Base-by-base conservation (phyloP, 192 early-diverging fungal genomes). In the Coemansia umbellata region DNA sequence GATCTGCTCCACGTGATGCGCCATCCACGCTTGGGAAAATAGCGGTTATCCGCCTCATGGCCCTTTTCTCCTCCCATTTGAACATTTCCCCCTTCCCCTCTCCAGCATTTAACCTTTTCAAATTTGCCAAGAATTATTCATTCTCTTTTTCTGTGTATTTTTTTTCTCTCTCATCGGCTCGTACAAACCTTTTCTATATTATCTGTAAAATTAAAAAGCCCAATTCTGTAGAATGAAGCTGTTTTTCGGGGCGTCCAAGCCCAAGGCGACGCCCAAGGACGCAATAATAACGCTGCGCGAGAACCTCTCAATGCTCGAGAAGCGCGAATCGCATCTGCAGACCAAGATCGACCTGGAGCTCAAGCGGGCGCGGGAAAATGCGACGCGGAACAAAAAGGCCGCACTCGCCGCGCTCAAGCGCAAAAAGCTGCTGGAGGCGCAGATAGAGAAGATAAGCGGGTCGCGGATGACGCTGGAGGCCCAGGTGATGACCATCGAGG, bases 401-500 rank as follows among this genome's bases (percentile, higher is more conserved):
- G 96, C 96, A 6, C 57, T 99, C 36, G 85, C 88, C 69, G 94
- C 96, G n/a, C 80, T 99, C 23, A 99, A 99, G 78, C 83, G 87
- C 58, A 97, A 96, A 68, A 91, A 88, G 70, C 77, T 82, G 37
- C 89, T 85, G 50, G 90, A 96, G 58, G 74, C 58, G 31, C 87
- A 94, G 49, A 83, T 95, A 49, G 87, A 91, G 41, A 93, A 94
- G 69, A 86, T 97, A 55, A 84, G 81, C 44, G 92, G 91, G 6
- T 82, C 91, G 14, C 80, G 89, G 22, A 81, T 95, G 84, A 93
- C 92, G 33, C 84, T 99, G 37, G 96, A 99, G 54, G 84, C 86
- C 11, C 96, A 97, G 69, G 87, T 88, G 23, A 91, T 93, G 89
- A 85, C 92, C 4, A 95, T 99, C 49, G 96, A 99, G 63, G 90